Base-by-base conservation (phyloP, 495 filamentous ascomycete species). In the Penicillium lagena region DNA sequence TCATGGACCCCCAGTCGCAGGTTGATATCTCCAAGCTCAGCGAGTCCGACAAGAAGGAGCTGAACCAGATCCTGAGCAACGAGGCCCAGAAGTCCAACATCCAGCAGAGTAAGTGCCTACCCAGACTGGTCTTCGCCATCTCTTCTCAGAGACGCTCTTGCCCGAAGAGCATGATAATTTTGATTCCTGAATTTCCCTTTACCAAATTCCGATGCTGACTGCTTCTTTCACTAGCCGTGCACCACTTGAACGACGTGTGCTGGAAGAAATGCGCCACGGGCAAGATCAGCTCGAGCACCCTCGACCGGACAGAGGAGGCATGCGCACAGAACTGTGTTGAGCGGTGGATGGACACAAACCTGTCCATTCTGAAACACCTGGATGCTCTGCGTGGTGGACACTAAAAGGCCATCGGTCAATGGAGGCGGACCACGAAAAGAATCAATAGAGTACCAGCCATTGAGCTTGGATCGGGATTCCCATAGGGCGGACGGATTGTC, bases 291-390 rank as follows among this genome's bases (percentile, higher is more conserved):
- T 74, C 68, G 35, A 77, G 77, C 27, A 71, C 76, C 49, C 72
- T 97, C 43, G 88, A 94, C 47, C 76, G 71, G 51, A 68, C 46
- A 43, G 93, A 98, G 73, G 82, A 88, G 68, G 55, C 68, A 6
- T 98, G 93, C 66, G 71, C 91, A 55, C 71, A 83, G 63, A 95
- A 96, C 71, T 98, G 93, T 58, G 87, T 96, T 37, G 86, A 94
- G 48, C 78, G 93, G 39, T 98, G 90, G 70, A 75, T 96, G 74
- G 93, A 98, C 68, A 77, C 87, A 41, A 90, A 90, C 67, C 59
- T 85, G 39, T 65, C 83, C 13, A 85, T 95, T 11, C 59, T 97
- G 67, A 81, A 81, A 71, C 86, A 95, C 56, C 62, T 98, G 60
- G 78, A 89, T 50, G 70, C 58, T 37, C 71, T 89, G 68, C 71